A percentile compares a stretch with the other conserved stretches of the same genome.
Evolutionary conservation across 1,284 basidiomycete species (phyloP).

Genomic region (Xanthoconium separans): DNA sequence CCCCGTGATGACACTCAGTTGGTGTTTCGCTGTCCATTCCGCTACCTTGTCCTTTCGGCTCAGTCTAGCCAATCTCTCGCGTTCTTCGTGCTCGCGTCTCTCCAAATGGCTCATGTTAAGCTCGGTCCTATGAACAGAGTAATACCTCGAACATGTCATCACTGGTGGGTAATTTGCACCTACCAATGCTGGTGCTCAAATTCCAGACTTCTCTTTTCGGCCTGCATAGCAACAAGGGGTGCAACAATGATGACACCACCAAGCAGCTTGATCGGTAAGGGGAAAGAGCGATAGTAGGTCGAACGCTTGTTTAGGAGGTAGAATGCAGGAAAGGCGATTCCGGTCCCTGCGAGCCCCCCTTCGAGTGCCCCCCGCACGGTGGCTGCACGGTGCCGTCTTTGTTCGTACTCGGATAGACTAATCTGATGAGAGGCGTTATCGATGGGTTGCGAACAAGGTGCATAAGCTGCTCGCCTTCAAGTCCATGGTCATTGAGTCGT

Average conservation of each 20-base stretch:
- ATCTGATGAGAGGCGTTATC: constrained; percentile 31
- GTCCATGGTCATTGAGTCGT: constrained; percentile 14
- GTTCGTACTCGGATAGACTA: constrained; percentile 42
- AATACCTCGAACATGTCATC: background rate
- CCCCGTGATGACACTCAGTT: constrained; percentile 79
- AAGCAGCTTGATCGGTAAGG: constrained; percentile 73
- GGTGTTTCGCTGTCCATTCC: constrained; percentile 76
- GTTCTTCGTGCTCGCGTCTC: constrained; percentile 46
- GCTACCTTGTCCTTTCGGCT: constrained; percentile 57
- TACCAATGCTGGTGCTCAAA: constrained; percentile 74
- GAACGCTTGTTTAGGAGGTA: constrained; percentile 58
- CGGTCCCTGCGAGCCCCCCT: constrained; percentile 54
- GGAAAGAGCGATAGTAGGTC: constrained; percentile 67
- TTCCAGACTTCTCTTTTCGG: constrained; percentile 75
- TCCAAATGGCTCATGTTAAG: constrained; percentile 60
- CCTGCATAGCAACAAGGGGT: constrained; percentile 71
- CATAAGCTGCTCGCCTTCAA: constrained; percentile 12
- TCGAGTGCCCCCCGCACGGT: constrained; percentile 64
- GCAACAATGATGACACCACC: constrained; percentile 67
- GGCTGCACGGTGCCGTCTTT: constrained; percentile 51
- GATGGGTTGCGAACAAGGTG: background rate
- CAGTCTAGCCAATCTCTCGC: constrained; percentile 61
- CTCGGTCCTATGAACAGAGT: constrained; percentile 49
- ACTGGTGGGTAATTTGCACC: constrained; percentile 21
- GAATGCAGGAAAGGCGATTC: constrained; percentile 54